Evolutionary conservation across 208 protist genomes (phyloP).

Genomic region (Acanthamoeba divionensis): DNA sequence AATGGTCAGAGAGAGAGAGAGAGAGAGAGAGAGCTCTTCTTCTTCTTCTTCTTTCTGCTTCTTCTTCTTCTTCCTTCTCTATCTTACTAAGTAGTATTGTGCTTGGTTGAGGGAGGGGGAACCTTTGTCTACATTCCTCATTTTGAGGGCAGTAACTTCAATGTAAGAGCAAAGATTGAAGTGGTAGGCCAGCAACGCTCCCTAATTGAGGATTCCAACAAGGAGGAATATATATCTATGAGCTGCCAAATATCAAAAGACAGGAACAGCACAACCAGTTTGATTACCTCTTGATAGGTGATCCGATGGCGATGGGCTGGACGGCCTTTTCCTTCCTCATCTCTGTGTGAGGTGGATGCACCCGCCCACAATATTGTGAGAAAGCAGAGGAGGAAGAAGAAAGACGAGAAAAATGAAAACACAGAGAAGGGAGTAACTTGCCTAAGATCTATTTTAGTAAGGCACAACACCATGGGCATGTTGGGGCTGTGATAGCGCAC

Average conservation of each 20-base stretch:
- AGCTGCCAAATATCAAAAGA: too few relatives aligned
- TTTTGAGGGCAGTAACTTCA: neutral
- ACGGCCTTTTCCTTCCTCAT: neutral
- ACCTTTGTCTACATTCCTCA: neutral
- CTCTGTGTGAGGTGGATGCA: too few relatives aligned
- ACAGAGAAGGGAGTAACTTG: too few relatives aligned
- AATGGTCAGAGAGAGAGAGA: neutral
- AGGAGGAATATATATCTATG: too few relatives aligned
- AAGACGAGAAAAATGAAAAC: too few relatives aligned
- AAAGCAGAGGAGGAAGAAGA: too few relatives aligned
- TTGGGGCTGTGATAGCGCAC: constrained; percentile 18
- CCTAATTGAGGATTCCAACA: neutral
- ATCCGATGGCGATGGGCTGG: neutral
- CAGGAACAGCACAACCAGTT: neutral
- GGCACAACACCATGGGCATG: neutral
- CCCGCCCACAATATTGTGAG: too few relatives aligned
- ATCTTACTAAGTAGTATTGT: neutral
- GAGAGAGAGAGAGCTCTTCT: neutral
- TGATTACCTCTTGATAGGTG: constrained; percentile 11
- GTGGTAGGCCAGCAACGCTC: neutral
- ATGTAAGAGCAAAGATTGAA: neutral
- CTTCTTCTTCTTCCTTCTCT: neutral
- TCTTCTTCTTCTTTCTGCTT: neutral
- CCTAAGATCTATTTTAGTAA: neutral
- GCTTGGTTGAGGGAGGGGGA: neutral